Conservation (phyloP, 345 rosid species). For the Limnanthes douglasii region DNA sequence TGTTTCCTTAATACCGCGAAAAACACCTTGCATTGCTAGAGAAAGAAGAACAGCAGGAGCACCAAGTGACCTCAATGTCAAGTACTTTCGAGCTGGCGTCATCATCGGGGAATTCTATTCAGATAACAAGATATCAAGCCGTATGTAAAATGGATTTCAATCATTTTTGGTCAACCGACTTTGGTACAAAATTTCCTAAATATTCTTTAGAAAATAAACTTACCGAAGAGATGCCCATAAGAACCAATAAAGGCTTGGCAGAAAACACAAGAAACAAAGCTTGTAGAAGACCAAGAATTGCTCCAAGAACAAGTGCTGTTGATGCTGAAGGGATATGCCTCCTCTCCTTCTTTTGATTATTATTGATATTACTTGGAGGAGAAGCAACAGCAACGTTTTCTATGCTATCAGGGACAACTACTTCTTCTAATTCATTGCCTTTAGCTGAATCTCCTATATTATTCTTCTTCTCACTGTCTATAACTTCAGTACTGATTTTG, state of each 20-base stretch:
- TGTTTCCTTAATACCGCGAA: conserved; percentile 89
- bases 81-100: conserved; percentile 57
- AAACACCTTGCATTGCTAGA: conserved; percentile 92
- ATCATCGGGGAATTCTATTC: conserved; percentile 57
- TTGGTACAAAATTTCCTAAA: too few species aligned
- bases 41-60: conserved; percentile 92
- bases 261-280: conserved; percentile 52
- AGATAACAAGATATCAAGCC: not conserved
- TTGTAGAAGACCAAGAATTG: conserved; percentile 61
- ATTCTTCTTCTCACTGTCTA: not conserved
- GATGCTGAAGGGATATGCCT: conserved; percentile 76
- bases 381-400: too few species aligned
- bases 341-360: conserved; percentile 18
- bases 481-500: conserved; percentile 21
- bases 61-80: conserved; percentile 63
- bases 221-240: conserved; percentile 84
- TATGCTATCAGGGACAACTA: too few species aligned
- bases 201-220: too few species aligned
- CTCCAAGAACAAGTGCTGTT: conserved; percentile 67
- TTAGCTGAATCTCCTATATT: too few species aligned
- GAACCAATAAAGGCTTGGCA: conserved; percentile 34
- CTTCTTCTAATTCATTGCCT: too few species aligned
- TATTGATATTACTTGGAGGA: too few species aligned
- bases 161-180: too few species aligned
- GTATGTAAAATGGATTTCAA: too few species aligned